These are phyloP conservation scores for Hypoxylon intermedium DNA, from an alignment of 495 filamentous ascomycete species.

Conservation along the genomic window DNA sequence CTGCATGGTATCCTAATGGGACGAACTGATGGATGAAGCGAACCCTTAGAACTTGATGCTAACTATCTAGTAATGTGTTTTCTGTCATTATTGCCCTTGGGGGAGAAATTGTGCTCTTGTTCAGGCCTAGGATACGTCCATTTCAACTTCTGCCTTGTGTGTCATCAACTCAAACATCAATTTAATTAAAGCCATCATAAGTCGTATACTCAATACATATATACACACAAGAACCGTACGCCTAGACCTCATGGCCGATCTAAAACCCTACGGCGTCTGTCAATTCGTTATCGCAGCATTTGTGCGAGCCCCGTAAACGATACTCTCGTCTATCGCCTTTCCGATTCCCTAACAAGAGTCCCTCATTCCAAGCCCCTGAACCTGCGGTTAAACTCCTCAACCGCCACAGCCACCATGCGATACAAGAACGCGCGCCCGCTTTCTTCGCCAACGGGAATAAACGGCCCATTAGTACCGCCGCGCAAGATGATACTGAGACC, in stretches of 20 bases:
- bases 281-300: background rate
- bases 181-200: constrained; percentile 14
- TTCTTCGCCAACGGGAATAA: constrained; percentile 92
- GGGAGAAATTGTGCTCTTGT: no score
- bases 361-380: constrained; percentile 53
- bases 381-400: constrained; percentile 64
- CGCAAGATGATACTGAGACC: constrained; percentile 88
- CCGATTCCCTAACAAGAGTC: background rate
- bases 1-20: no score
- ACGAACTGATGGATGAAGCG: no score
- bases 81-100: no score
- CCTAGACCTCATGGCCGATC: background rate
- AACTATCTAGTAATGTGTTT: no score
- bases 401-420: constrained; percentile 62
- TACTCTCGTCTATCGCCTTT: background rate
- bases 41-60: no score
- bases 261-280: background rate
- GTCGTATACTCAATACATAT: constrained; percentile 6
- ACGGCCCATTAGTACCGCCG: constrained; percentile 90
- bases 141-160: no score
- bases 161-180: constrained; percentile 1
- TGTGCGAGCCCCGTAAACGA: background rate
- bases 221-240: constrained; percentile 7
- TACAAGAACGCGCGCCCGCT: constrained; percentile 86
- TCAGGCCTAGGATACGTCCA: no score